phyloP scores from a whole-genome alignment of 805 yeast species.

The Candida xyloterini region DNA sequence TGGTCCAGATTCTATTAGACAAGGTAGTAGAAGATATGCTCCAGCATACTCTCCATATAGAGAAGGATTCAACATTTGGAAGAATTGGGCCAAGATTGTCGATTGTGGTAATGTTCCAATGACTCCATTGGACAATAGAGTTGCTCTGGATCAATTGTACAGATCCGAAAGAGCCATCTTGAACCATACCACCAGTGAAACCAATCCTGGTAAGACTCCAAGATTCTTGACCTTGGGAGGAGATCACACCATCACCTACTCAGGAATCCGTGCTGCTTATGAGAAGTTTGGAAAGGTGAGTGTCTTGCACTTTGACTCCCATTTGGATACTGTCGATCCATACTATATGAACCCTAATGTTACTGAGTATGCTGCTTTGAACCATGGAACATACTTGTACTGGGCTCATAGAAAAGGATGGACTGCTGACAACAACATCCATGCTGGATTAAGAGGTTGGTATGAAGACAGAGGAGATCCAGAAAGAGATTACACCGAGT shows the following conservation, averaged over 20 bases:
- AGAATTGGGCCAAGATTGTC: conserved; percentile 37
- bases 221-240: conserved; percentile 56
- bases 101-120: conserved; percentile 59
- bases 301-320: conserved; percentile 65
- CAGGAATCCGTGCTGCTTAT: conserved; percentile 49
- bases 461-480: conserved; percentile 38
- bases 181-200: conserved; percentile 28
- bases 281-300: conserved; percentile 47
- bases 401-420: conserved; percentile 65
- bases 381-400: conserved; percentile 66
- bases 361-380: conserved; percentile 48
- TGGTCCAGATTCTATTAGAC: conserved; percentile 51
- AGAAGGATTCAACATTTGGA: conserved; percentile 32
- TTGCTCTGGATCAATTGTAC: conserved; percentile 52
- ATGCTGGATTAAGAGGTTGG: conserved; percentile 63
- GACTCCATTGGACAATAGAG: conserved; percentile 53
- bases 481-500: conserved; percentile 37
- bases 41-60: conserved; percentile 38
- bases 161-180: conserved; percentile 47
- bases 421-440: conserved; percentile 44
- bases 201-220: conserved; percentile 29
- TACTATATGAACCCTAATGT: conserved; percentile 55
- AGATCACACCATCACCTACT: conserved; percentile 55
- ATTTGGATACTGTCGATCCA: conserved; percentile 71
- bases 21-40: conserved; percentile 42